Base-by-base conservation (phyloP, 2,329 filamentous ascomycete species). In the Aspergillus tamarii region DNA sequence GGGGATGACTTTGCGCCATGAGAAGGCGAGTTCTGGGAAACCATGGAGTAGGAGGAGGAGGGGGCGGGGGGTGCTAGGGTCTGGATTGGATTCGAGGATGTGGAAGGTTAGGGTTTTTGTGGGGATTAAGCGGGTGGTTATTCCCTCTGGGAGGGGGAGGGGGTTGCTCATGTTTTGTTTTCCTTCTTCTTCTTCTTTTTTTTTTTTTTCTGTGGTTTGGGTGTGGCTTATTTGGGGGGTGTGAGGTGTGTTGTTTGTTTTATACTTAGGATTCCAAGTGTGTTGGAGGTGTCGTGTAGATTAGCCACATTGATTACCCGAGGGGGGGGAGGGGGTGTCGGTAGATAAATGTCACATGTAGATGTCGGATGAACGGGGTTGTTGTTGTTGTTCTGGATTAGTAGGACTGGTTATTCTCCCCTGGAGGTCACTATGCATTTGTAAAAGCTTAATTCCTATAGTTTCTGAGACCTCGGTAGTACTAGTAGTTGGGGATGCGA, bases 11-110 rank as follows among this genome's bases (percentile, higher is more conserved):
- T 88, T 87, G 58, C 89, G 85, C 88, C 89, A 91, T 54, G 88
- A 90, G 73, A 85, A 91, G 32, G 89, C 87, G 2, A 91, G 80
- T 71, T 91, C 89, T 1, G 89, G 89, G 66, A 86, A 91, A 43
- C 89, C 89, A 74, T 90, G 89, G 55, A 86, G 83, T 56, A 89
- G 84, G 8, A 91, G 73, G 10, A 91, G 77, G 12, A 91, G 81
- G 1, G 87, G 88, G 8, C 79, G 81, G 28, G 71, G 62, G 3
- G 78, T 73, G 30, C 76, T 73, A 41, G 79, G 73, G 48, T 32
- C 26, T 1, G 9, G 48, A 28, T 87, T 85, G 19, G 87, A 81
- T 68, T 85, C 83, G 21, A 90, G 80, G 41, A 87, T 74, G 75
- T 91, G 89, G 75, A 87, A 88, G 26, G 81, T 87, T 23, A 91